Evolutionary conservation across 2,329 filamentous ascomycete genomes (phyloP), one percentile per base, ranked within the genome.

Genomic region (Myriosclerotinia duriaeana): DNA sequence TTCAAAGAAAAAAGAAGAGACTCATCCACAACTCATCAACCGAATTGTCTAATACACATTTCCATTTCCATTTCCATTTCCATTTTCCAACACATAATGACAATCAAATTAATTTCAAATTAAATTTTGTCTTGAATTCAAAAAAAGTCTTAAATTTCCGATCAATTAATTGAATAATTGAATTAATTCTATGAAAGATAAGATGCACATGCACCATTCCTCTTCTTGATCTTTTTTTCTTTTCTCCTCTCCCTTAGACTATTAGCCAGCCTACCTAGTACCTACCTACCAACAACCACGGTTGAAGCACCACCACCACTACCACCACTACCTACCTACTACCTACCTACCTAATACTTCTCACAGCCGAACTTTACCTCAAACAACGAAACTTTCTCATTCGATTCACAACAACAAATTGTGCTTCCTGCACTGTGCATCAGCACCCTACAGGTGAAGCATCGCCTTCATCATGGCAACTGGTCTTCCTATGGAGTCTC

Each of bases 401-500:
- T 58, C 20, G 53, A 65, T 59, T 50, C 42, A 42, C 62, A 59
- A 65, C 62, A 36, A 62, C 67, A 60, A 66, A 69, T 67, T 69
- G 69, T 66, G 61, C 68, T 65, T 55, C 68, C 63, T 54, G 63
- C 65, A 67, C 64, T 64, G 69, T 67, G 67, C 66, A 66, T 65
- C 56, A 58, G 70, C 71, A 68, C 69, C 63, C 66, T 66, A 53
- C 58, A 71, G 72, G 72, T 71, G 72, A 71, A 74, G 71, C 69
- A 68, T 62, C 54, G 69, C 66, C 72, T 71, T 71, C 71, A 72
- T 69, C 67, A 77, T 77, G 75, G 72, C 73, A 67, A 70, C 72
- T 67, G 80, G 75, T 74, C 85, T 85, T 73, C 80, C 85, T 63
- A 89, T 89, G 87, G 84, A 93, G 81, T 91, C 90, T 69, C 86